Evolutionary conservation across 768 basidiomycete species (phyloP).

Genomic region (Collybiopsis confluens): DNA sequence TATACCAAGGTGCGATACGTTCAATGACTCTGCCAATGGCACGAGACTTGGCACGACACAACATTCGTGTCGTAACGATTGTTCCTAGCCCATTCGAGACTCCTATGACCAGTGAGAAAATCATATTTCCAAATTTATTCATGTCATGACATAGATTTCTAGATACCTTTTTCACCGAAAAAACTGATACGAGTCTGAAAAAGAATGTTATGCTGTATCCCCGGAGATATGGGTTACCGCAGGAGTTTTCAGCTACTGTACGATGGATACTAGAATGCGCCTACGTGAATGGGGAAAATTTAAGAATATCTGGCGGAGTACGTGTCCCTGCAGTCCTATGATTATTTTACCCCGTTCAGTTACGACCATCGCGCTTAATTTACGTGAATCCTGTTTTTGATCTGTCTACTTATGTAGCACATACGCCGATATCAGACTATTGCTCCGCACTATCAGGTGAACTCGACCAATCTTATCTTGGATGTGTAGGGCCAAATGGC

Average conservation of each 20-base stretch:
- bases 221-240: slow-evolving; percentile 39
- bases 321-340: slow-evolving; percentile 12
- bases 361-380: too few relatives aligned
- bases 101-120: slow-evolving; percentile 34
- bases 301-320: slow-evolving; percentile 22
- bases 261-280: slow-evolving; percentile 45
- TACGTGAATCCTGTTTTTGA: too few relatives aligned
- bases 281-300: slow-evolving; percentile 52
- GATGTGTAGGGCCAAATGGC: too few relatives aligned
- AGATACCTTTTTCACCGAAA: slow-evolving; percentile 16
- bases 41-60: slow-evolving; percentile 50
- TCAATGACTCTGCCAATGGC: slow-evolving; percentile 61
- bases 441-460: too few relatives aligned
- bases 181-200: slow-evolving; percentile 33
- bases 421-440: too few relatives aligned
- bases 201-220: slow-evolving; percentile 39
- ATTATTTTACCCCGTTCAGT: too few relatives aligned
- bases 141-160: neutral
- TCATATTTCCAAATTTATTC: neutral
- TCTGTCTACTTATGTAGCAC: too few relatives aligned
- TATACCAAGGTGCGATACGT: slow-evolving; percentile 31
- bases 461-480: too few relatives aligned
- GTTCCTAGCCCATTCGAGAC: slow-evolving; percentile 52
- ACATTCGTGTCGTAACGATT: slow-evolving; percentile 49
- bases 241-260: slow-evolving; percentile 48